Conservation (phyloP, 2,329 filamentous ascomycete species). For the Colletotrichum australisinense region DNA sequence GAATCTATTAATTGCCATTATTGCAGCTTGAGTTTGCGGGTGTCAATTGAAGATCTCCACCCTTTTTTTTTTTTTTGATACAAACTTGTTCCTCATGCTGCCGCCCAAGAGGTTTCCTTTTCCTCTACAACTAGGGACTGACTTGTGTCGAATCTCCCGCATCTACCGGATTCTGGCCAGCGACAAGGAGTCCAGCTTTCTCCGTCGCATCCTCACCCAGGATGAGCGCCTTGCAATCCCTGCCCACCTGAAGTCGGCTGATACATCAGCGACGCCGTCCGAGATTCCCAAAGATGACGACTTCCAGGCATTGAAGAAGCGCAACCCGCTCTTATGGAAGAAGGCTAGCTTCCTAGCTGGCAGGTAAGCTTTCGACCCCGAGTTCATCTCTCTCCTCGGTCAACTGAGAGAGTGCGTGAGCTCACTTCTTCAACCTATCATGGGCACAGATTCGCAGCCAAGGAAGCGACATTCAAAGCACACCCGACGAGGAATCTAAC, state of each 20-base stretch:
- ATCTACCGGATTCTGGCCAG: constrained; percentile 68
- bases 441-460: constrained; percentile 72
- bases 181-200: constrained; percentile 55
- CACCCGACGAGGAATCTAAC: constrained; percentile 68
- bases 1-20: background rate
- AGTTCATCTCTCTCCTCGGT: background rate
- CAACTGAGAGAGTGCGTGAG: too few species aligned
- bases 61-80: too few species aligned
- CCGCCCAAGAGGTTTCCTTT: constrained; percentile 64
- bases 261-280: too few species aligned
- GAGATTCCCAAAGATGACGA: background rate
- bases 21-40: background rate
- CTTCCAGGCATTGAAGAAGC: constrained; percentile 19
- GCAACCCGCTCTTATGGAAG: constrained; percentile 46
- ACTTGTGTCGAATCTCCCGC: constrained; percentile 79
- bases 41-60: background rate
- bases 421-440: background rate
- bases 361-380: constrained; percentile 46
- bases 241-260: constrained; percentile 24
- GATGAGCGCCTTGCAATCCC: constrained; percentile 48
- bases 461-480: constrained; percentile 81
- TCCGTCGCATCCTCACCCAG: constrained; percentile 58
- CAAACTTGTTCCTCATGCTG: constrained; percentile 2
- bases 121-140: constrained; percentile 78
- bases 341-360: constrained; percentile 57